Base-by-base conservation (phyloP, 2,329 filamentous ascomycete genomes). In the Exophiala mesophila region DNA sequence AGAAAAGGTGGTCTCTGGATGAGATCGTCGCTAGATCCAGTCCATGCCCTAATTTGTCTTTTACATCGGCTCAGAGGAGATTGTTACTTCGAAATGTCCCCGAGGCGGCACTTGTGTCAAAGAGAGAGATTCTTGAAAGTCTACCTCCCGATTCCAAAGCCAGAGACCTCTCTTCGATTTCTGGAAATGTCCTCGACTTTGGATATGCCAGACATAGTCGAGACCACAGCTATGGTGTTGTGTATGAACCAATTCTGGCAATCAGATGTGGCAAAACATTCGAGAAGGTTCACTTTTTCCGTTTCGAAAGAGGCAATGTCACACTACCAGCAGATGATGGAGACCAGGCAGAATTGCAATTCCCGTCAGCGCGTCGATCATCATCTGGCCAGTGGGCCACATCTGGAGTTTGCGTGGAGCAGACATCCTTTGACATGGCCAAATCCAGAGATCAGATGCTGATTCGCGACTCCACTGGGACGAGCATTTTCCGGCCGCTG, bases 401-500 rank as follows among this genome's bases (percentile, higher is more conserved):
- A 2, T 48, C 41, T 9, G 32, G 39, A 13, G 48, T 47, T 20
- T 21, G 3, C 4, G 42, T 51, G 15, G 17, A 32, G 8, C 41
- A 51, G 4, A 19, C 48, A 6, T 19, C 42, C 13, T 43, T 32
- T 15, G 16, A 34, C 15, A 24, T 16, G 13, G 5, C 21, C 18
- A n/a, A 15, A 13, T 21, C 39, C 15, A 30, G 35, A 15, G 34
- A 35, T 8, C 41, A 40, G 15, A 39, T 49, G 16, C 40, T 52
- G 13, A 36, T 47, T 18, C 43, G 44, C 16, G 44, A 44, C 38
- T 16, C 41, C n/a, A 42, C 43, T 20, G 44, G 39, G 16, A 52
- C 44, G 15, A 52, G 36, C 17, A 36, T 49, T 20, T 29, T 52
- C 5, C 43, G 31, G 21, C 44, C 59, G 10, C 47, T 59, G 10